Conservation (phyloP, 1,139 yeast genomes). For the Kluyveromyces sp. region DNA sequence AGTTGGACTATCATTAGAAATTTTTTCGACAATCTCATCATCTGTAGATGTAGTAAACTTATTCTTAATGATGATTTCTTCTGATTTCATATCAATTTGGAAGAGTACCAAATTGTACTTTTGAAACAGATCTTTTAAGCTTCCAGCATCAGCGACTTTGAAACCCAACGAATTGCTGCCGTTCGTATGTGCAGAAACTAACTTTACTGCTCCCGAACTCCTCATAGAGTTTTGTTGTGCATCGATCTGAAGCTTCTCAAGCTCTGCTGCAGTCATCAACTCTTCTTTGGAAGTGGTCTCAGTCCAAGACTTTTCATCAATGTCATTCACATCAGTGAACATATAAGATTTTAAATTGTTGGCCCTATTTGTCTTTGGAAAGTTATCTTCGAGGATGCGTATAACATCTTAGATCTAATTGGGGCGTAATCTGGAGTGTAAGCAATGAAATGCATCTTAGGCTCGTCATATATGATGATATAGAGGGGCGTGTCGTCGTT, state of each 20-base stretch:
- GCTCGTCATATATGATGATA: constrained; percentile 41
- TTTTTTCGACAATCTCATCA: constrained; percentile 21
- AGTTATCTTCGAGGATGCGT: constrained; percentile 82
- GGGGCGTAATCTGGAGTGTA: constrained; percentile 84
- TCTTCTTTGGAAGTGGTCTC: constrained; percentile 22
- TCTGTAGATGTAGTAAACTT: constrained; percentile 18
- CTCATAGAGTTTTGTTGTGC: constrained; percentile 25
- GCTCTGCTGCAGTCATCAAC: constrained; percentile 59
- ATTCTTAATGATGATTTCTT: constrained; percentile 30
- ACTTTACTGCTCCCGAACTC: constrained; percentile 10
- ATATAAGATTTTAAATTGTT: constrained; percentile 49
- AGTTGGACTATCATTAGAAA: constrained; percentile 41
- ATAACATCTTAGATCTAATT: constrained; percentile 82
- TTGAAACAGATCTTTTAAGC: constrained; percentile 19
- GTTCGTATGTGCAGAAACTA: constrained; percentile 3
- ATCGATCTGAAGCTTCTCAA: constrained; percentile 22
- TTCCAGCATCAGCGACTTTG: constrained; percentile 11
- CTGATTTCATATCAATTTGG: constrained; percentile 32
- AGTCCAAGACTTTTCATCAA: constrained; percentile 44
- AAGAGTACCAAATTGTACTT: constrained; percentile 29
- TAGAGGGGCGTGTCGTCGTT: constrained; percentile 52
- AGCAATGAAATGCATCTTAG: constrained; percentile 52
- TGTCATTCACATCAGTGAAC: constrained; percentile 57
- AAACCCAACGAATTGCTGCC: constrained; percentile 4
- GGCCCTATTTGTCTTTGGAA: constrained; percentile 61